Percentiles rank a stretch among this genome's conserved stretches.
These are phyloP conservation scores for Globisporangium recalcitrans DNA, from an alignment of 352 stramenopile genomes.

Conservation along the genomic window DNA sequence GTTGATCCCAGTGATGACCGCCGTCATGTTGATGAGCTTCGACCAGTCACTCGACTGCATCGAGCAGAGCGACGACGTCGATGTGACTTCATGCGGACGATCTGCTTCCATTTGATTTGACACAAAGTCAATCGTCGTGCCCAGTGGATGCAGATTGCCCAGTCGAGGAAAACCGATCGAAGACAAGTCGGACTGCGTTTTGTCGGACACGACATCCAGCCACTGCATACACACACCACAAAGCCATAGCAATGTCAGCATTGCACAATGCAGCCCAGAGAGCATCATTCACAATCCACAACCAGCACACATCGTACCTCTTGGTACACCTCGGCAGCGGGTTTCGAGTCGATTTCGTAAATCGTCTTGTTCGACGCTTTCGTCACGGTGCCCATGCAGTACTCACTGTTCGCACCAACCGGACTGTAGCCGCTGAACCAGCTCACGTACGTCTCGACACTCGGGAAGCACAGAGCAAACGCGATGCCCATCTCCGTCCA, in stretches of 20 bases:
- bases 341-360: slow-evolving; percentile 82
- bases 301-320: slow-evolving; percentile 30
- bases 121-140: slow-evolving; percentile 76
- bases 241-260: background rate
- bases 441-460: slow-evolving; percentile 81
- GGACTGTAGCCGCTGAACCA: slow-evolving; percentile 88
- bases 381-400: slow-evolving; percentile 85
- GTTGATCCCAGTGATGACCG: slow-evolving; percentile 83
- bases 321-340: slow-evolving; percentile 76
- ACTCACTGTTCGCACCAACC: slow-evolving; percentile 62
- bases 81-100: slow-evolving; percentile 42
- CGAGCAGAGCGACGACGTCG: slow-evolving; percentile 57
- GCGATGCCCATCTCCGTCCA: slow-evolving; percentile 80
- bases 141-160: slow-evolving; percentile 76
- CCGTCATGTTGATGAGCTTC: slow-evolving; percentile 81
- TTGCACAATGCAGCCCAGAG: background rate
- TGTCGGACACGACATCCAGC: slow-evolving; percentile 75
- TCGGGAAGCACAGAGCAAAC: slow-evolving; percentile 80
- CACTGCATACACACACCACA: slow-evolving; percentile 29
- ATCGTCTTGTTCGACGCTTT: slow-evolving; percentile 83
- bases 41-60: slow-evolving; percentile 83
- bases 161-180: slow-evolving; percentile 77
- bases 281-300: background rate
- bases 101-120: slow-evolving; percentile 70
- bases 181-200: slow-evolving; percentile 62